Conservation (phyloP, 345 rosid genomes). For the Psidium guajava region DNA sequence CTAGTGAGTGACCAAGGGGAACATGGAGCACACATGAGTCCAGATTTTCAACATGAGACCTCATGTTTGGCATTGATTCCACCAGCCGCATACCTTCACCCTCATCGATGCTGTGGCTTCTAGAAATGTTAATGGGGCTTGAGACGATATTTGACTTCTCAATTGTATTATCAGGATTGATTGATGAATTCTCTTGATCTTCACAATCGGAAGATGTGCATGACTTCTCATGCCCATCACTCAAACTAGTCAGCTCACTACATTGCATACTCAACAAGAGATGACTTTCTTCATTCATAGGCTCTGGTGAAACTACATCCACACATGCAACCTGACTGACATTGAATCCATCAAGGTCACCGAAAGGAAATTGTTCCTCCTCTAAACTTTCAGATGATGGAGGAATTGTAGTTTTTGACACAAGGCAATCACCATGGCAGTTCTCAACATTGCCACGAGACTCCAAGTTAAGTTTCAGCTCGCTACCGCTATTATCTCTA, state of each 20-base stretch:
- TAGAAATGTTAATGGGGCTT: conserved; percentile 36
- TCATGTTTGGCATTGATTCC: conserved; percentile 63
- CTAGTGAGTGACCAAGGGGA: conserved; percentile 61
- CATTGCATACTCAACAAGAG: conserved; percentile 7
- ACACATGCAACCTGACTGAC: conserved; percentile 5
- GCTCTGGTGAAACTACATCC: conserved; percentile 14
- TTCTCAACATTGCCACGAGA: conserved; percentile 12
- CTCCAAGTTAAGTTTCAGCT: conserved; percentile 5
- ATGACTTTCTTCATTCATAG: conserved; percentile 10
- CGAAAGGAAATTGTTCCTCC: conserved; percentile 65
- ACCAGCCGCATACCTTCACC: conserved; percentile 26
- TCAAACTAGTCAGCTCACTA: not conserved
- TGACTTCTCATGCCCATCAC: conserved; percentile 2
- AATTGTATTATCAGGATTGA: conserved; percentile 13
- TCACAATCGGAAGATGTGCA: conserved; percentile 9
- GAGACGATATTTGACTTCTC: conserved; percentile 22
- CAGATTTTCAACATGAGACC: conserved; percentile 15
- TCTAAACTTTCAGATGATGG: conserved; percentile 32
- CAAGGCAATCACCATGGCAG: conserved; percentile 8
- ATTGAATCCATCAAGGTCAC: conserved; percentile 46
- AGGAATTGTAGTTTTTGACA: conserved; percentile 12
- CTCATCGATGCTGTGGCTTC: conserved; percentile 6
- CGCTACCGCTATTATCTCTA: not conserved
- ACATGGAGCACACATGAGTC: conserved; percentile 7
- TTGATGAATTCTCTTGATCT: conserved; percentile 6